Percentiles rank a stretch among this genome's conserved stretches.
These are phyloP conservation scores for Nadsonia commutata DNA, from an alignment of 1,139 yeast genomes.

Conservation along the genomic window DNA sequence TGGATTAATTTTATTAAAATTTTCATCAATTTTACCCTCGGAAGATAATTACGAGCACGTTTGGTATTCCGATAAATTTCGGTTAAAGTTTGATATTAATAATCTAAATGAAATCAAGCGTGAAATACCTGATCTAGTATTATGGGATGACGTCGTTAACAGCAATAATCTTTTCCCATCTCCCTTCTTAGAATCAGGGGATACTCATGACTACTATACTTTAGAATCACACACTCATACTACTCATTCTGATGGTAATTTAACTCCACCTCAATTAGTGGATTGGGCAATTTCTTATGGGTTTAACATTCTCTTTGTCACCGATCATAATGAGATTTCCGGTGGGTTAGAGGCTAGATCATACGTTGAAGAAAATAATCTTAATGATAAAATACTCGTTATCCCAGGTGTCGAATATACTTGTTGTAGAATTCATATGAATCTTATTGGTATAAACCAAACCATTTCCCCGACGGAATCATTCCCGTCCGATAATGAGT, in stretches of 20 bases:
- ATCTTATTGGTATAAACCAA: slow-evolving; percentile 15
- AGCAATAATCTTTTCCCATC: background rate
- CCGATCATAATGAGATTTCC: slow-evolving; percentile 15
- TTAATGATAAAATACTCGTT: slow-evolving; percentile 10
- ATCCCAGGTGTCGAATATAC: slow-evolving; percentile 17
- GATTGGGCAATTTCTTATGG: slow-evolving; percentile 19
- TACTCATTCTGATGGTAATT: slow-evolving; percentile 14
- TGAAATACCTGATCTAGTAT: background rate
- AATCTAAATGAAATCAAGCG: background rate
- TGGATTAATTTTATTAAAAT: background rate
- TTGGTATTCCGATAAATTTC: background rate
- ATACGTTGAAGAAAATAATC: slow-evolving; percentile 8
- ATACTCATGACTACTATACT: background rate
- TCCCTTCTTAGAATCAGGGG: background rate
- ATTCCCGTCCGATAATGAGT: slow-evolving; percentile 14
- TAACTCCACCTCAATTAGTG: slow-evolving; percentile 14
- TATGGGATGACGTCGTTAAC: background rate
- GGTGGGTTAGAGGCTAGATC: slow-evolving; percentile 13
- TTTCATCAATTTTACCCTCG: background rate
- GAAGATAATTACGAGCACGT: background rate
- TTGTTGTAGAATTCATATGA: slow-evolving; percentile 18
- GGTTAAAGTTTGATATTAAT: background rate
- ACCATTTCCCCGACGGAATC: slow-evolving; percentile 12
- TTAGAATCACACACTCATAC: slow-evolving; percentile 16
- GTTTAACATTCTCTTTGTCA: slow-evolving; percentile 13